A percentile compares a stretch with the other conserved stretches of the same genome.
Conservation (phyloP, 768 basidiomycete genomes). For the Termitomyces sp. region DNA sequence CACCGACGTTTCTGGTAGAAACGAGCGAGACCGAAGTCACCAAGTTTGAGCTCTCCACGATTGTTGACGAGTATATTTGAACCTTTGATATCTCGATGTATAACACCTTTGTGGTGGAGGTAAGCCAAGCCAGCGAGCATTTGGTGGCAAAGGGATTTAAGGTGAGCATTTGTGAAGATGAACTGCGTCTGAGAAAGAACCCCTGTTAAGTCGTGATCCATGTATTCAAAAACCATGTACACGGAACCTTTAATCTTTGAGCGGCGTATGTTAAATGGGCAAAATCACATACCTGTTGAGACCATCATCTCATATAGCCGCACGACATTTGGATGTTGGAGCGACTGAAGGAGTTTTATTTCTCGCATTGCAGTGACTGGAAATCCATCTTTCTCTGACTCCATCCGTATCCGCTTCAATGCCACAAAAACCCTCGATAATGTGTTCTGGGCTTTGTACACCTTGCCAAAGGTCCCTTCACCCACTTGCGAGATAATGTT, state of each 20-base stretch:
- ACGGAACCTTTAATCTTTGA: constrained; percentile 63
- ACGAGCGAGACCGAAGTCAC: constrained; percentile 94
- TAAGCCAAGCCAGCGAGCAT: constrained; percentile 95
- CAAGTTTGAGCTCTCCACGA: constrained; percentile 89
- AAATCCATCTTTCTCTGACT: constrained; percentile 95
- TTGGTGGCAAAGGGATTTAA: constrained; percentile 94
- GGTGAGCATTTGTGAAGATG: constrained; percentile 75
- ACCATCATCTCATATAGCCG: constrained; percentile 98
- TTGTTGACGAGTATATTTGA: constrained; percentile 96
- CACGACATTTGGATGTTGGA: constrained; percentile 88
- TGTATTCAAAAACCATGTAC: constrained; percentile 99
- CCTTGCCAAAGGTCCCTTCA: constrained; percentile 98
- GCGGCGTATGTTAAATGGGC: background rate
- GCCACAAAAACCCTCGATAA: constrained; percentile 77
- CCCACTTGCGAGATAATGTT: constrained; percentile 90
- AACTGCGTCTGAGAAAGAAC: constrained; percentile 89
- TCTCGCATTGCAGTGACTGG: constrained; percentile 99
- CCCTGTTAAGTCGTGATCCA: constrained; percentile 98
- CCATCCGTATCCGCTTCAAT: constrained; percentile 96
- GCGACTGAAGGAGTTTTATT: constrained; percentile 91
- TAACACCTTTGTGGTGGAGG: constrained; percentile 91
- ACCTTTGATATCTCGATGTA: constrained; percentile 98
- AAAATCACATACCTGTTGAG: constrained; percentile 65
- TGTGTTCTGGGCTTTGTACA: constrained; percentile 88
- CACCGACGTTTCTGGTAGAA: constrained; percentile 89